These are phyloP conservation scores for Fusarium kyushuense DNA, from an alignment of 2,329 filamentous ascomycete genomes.

Conservation along the genomic window DNA sequence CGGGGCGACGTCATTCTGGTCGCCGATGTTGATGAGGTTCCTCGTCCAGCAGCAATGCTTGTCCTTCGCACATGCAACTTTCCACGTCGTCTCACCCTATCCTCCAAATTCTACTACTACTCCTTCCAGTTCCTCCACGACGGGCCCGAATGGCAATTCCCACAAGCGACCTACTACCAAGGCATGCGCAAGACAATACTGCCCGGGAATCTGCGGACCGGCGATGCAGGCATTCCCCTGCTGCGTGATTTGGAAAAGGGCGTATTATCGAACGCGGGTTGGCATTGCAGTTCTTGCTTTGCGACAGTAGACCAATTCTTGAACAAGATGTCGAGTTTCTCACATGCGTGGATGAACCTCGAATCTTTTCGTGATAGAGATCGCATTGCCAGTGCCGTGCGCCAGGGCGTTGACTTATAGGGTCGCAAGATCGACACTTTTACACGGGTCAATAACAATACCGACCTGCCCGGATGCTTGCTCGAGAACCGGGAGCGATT, in stretches of 20 bases:
- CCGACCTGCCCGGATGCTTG: conserved; percentile 65
- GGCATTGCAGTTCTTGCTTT: conserved; percentile 74
- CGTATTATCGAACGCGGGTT: conserved; percentile 63
- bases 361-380: conserved; percentile 60
- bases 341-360: conserved; percentile 65
- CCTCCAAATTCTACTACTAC: conserved; percentile 68
- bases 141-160: conserved; percentile 64
- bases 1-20: conserved; percentile 68
- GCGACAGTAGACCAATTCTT: conserved; percentile 66
- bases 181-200: conserved; percentile 59
- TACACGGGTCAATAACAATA: conserved; percentile 61
- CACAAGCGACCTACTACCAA: conserved; percentile 68
- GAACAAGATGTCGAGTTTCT: conserved; percentile 68
- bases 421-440: conserved; percentile 62
- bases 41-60: conserved; percentile 62
- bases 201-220: conserved; percentile 66
- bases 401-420: conserved; percentile 67
- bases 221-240: conserved; percentile 57
- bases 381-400: conserved; percentile 63
- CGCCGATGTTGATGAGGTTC: conserved; percentile 71
- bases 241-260: conserved; percentile 58
- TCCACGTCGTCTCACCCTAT: conserved; percentile 64
- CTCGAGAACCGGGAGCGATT: conserved; percentile 55
- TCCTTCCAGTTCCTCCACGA: conserved; percentile 64
- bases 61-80: conserved; percentile 64